Evolutionary conservation across 345 rosid species (phyloP).

Genomic region (Salix arbutifolia): DNA sequence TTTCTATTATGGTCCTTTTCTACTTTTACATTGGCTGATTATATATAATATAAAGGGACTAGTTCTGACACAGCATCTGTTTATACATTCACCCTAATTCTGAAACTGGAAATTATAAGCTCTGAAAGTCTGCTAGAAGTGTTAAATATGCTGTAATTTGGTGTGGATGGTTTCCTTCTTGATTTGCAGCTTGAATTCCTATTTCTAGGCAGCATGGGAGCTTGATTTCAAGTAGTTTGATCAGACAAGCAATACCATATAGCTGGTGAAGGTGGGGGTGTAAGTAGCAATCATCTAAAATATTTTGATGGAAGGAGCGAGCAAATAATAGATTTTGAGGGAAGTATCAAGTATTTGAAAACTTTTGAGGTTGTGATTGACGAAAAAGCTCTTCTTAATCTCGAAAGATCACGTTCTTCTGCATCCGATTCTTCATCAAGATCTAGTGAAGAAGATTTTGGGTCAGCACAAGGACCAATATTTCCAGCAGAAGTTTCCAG

Average conservation of each 20-base stretch:
- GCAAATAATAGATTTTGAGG: neutral
- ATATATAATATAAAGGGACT: neutral
- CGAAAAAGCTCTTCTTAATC: neutral
- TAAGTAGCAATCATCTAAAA: neutral
- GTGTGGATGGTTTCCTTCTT: neutral
- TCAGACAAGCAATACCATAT: neutral
- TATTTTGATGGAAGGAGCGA: neutral
- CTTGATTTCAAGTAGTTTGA: neutral
- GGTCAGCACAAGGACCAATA: too few relatives aligned
- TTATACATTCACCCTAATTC: neutral
- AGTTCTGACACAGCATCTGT: neutral
- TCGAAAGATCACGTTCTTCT: neutral
- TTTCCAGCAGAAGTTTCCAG: neutral
- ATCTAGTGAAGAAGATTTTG: neutral
- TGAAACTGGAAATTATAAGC: too few relatives aligned
- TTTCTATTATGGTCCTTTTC: neutral
- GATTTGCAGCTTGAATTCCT: neutral
- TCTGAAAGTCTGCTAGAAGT: neutral
- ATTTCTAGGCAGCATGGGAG: neutral
- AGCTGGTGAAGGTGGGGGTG: neutral
- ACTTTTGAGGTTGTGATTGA: neutral
- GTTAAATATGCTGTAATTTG: neutral
- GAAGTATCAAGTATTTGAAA: neutral
- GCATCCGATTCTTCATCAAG: slow-evolving; percentile 1
- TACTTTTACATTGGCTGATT: neutral